Conservation (phyloP, 495 filamentous ascomycete species). For the Penicillium psychrofluorescens region DNA sequence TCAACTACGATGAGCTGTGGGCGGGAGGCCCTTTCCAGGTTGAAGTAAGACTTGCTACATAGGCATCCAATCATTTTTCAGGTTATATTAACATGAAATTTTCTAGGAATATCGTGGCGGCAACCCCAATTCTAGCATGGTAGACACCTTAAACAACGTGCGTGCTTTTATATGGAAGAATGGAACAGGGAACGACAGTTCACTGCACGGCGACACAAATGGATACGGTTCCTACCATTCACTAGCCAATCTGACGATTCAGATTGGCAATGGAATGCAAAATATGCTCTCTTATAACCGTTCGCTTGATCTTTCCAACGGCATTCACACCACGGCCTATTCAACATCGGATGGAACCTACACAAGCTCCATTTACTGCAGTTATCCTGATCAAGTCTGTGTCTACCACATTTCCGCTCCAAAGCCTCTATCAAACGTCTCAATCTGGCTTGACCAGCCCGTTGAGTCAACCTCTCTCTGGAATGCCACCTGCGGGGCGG, state of each 20-base stretch:
- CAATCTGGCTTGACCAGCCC: conserved; percentile 23
- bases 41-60: neutral
- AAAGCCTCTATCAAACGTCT: conserved; percentile 23
- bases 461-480: conserved; percentile 4
- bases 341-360: too few relatives aligned
- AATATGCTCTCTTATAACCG: too few relatives aligned
- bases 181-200: neutral
- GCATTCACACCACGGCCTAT: too few relatives aligned
- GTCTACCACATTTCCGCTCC: conserved; percentile 32
- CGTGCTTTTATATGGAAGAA: neutral
- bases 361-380: too few relatives aligned
- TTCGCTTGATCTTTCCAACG: too few relatives aligned
- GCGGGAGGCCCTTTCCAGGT: neutral
- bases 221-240: too few relatives aligned
- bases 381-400: conserved; percentile 40
- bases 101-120: neutral
- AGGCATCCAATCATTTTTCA: too few relatives aligned
- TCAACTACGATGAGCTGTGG: conserved; percentile 2
- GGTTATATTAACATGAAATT: too few relatives aligned
- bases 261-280: too few relatives aligned
- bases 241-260: too few relatives aligned
- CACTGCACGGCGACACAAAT: too few relatives aligned
- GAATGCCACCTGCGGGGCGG: conserved; percentile 18
- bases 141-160: neutral
- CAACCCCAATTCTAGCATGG: conserved; percentile 1